Conservation (phyloP, 441 rosid species). For the Euphorbia celastroides region DNA sequence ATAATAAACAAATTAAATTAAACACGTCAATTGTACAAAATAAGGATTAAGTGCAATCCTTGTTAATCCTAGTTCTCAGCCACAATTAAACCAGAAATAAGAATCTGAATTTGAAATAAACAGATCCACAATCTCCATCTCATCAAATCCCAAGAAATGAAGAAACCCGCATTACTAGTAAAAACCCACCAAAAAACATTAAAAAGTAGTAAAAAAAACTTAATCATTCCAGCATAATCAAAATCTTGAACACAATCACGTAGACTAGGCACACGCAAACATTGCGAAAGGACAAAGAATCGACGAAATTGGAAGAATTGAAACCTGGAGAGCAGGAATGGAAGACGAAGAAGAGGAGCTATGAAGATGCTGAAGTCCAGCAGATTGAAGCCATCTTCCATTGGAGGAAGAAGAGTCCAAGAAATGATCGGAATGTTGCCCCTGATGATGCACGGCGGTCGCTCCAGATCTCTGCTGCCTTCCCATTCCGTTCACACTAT, state of each 20-base stretch:
- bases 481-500: slow-evolving; percentile 63
- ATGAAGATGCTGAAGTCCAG: slow-evolving; percentile 85
- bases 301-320: not conserved
- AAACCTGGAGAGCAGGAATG: slow-evolving; percentile 58
- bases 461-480: slow-evolving; percentile 82
- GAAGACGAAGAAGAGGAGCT: slow-evolving; percentile 39
- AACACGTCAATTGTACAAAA: not conserved
- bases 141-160: not conserved
- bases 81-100: not conserved
- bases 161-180: not conserved
- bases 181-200: not conserved
- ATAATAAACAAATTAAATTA: not conserved
- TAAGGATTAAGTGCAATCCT: not conserved
- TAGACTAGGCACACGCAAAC: not conserved
- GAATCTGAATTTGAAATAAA: not conserved
- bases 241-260: not conserved
- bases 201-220: not conserved
- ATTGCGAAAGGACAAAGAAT: no score
- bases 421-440: slow-evolving; percentile 75
- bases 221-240: not conserved
- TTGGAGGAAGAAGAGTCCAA: slow-evolving; percentile 60
- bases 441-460: slow-evolving; percentile 73
- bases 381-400: slow-evolving; percentile 91
- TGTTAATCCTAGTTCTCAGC: not conserved
- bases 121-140: slow-evolving; percentile 16